phyloP scores from a whole-genome alignment of 108 stramenopile genomes.

The Pseudonitzschia delicatissima region DNA sequence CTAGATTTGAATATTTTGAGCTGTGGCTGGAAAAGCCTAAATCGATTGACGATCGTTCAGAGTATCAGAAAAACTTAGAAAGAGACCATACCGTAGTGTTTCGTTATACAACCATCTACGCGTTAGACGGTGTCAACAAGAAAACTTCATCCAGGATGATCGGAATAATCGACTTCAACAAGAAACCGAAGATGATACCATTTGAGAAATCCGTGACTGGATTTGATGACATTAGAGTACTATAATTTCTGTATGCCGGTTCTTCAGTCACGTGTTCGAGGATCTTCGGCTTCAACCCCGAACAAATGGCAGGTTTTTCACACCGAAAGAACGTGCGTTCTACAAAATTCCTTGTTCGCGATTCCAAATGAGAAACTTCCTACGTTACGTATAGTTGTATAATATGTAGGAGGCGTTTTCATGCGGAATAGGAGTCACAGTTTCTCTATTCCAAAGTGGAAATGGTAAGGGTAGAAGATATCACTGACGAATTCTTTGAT shows the following conservation, averaged over 20 bases:
- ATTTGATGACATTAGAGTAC: no score
- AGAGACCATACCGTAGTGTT: neutral
- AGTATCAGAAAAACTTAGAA: neutral
- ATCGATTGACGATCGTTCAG: neutral
- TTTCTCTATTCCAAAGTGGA: no score
- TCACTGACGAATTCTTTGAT: no score
- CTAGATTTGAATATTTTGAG: slow-evolving; percentile 2
- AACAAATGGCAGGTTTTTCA: neutral
- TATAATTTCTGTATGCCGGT: neutral
- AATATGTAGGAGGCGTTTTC: neutral
- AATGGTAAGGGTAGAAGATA: no score
- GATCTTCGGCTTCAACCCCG: slow-evolving; percentile 6
- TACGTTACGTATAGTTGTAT: neutral
- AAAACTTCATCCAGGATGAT: neutral
- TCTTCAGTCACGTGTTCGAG: slow-evolving; percentile 5
- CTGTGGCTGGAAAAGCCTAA: no score
- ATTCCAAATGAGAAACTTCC: neutral
- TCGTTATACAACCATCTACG: neutral
- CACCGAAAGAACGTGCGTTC: neutral
- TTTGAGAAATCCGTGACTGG: slow-evolving; percentile 2
- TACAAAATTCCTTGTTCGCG: neutral
- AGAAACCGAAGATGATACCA: neutral
- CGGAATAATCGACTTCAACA: slow-evolving; percentile 6
- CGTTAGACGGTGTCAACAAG: neutral
- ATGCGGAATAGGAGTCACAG: neutral